Evolutionary conservation across 2,329 filamentous ascomycete species (phyloP).

Genomic region (Penicillium sp.): DNA sequence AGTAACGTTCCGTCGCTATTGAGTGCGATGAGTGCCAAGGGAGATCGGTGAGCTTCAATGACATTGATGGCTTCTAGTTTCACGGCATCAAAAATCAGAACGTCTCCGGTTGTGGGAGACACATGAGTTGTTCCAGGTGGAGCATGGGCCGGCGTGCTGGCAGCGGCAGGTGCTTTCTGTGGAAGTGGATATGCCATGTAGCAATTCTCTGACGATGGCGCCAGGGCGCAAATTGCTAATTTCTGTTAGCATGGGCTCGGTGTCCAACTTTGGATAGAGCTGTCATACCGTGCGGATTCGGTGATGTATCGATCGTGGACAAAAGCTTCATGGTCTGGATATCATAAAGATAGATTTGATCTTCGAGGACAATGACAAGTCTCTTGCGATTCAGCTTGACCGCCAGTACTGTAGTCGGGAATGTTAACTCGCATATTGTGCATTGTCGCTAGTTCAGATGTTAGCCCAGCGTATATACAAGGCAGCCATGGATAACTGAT

Average conservation of each 20-base stretch:
- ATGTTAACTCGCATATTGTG: slow-evolving; percentile 97
- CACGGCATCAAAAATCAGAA: slow-evolving; percentile 87
- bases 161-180: slow-evolving; percentile 57
- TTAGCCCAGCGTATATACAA: slow-evolving; percentile 11
- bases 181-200: slow-evolving; percentile 93
- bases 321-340: slow-evolving; percentile 98
- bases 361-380: slow-evolving; percentile 88
- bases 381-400: slow-evolving; percentile 93
- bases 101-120: slow-evolving; percentile 83
- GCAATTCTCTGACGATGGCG: slow-evolving; percentile 92
- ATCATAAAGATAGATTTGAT: slow-evolving; percentile 97
- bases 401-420: slow-evolving; percentile 92
- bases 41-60: slow-evolving; percentile 90
- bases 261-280: not conserved
- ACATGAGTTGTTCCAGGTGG: slow-evolving; percentile 75
- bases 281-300: slow-evolving; percentile 72
- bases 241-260: slow-evolving; percentile 8
- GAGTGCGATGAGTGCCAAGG: slow-evolving; percentile 83
- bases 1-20: slow-evolving; percentile 91
- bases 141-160: slow-evolving; percentile 72
- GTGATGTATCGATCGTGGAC: slow-evolving; percentile 88
- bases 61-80: slow-evolving; percentile 93
- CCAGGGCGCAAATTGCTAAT: slow-evolving; percentile 82
- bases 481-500: slow-evolving; percentile 1
- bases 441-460: slow-evolving; percentile 59